phyloP scores from a whole-genome alignment of 1,284 basidiomycete species.

The Fomitopsis betulina region DNA sequence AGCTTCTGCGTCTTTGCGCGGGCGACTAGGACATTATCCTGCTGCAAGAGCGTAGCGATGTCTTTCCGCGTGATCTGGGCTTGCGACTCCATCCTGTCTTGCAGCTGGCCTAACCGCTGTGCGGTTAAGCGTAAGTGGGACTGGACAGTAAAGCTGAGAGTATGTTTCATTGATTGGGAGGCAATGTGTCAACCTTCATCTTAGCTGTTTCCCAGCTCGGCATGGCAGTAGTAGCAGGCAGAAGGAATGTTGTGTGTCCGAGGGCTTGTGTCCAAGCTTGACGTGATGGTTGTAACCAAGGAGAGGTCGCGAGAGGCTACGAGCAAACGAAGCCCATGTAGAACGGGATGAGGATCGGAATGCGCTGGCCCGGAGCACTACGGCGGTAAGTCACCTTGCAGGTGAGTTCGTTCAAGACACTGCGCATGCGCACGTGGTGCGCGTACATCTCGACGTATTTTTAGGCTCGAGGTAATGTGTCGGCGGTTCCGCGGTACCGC shows the following conservation, averaged over 20 bases:
- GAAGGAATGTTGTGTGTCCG: not conserved
- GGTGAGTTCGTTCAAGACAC: not conserved
- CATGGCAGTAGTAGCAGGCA: conserved; percentile 4
- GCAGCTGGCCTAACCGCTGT: conserved; percentile 62
- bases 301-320: not conserved
- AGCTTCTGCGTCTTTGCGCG: conserved; percentile 65
- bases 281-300: not conserved
- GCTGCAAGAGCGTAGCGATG: conserved; percentile 59
- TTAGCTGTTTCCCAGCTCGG: conserved; percentile 38
- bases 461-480: not conserved
- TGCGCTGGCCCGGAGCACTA: not conserved
- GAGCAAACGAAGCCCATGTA: not conserved
- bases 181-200: conserved; percentile 37
- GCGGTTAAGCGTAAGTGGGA: conserved; percentile 58
- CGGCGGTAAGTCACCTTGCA: not conserved
- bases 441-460: not conserved
- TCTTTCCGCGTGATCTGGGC: conserved; percentile 57
- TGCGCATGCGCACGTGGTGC: not conserved
- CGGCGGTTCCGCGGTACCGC: not conserved
- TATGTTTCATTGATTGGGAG: not conserved
- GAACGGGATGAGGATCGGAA: not conserved
- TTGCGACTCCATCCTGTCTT: conserved; percentile 63
- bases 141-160: conserved; percentile 29
- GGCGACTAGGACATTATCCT: conserved; percentile 55
- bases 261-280: not conserved